Evolutionary conservation across 208 protist genomes (phyloP).

Genomic region (Balamuthia mandrillaris): DNA sequence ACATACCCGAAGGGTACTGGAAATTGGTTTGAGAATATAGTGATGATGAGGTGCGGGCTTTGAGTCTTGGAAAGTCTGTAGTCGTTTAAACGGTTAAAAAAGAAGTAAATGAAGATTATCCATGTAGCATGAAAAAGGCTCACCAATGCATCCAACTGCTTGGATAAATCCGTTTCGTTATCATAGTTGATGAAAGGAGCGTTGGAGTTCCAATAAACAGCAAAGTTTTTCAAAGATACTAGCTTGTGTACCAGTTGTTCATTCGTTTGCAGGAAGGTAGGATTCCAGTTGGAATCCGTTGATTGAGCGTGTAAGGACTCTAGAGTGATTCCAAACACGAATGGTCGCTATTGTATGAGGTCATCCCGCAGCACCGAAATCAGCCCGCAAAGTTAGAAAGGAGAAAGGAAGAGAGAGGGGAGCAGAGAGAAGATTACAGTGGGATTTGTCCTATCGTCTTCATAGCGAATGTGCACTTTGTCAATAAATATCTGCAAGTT

Average conservation of each 20-base stretch:
- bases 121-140: neutral
- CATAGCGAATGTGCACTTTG: conserved; percentile 29
- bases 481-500: conserved; percentile 32
- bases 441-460: conserved; percentile 2
- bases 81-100: too few species aligned
- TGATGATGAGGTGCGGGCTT: neutral
- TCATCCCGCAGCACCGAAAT: neutral
- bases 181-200: neutral
- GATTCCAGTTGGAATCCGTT: neutral
- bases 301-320: neutral
- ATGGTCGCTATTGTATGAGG: neutral
- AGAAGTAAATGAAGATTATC: too few species aligned
- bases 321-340: conserved; percentile 11
- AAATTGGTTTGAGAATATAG: conserved; percentile 14
- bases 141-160: neutral
- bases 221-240: conserved; percentile 17
- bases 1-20: neutral
- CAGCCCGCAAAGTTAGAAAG: neutral
- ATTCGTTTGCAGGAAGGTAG: conserved; percentile 16
- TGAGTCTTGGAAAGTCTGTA: neutral
- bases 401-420: neutral
- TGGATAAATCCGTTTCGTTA: neutral
- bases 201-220: conserved; percentile 32
- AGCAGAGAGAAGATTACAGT: neutral
- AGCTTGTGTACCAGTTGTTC: conserved; percentile 21